A percentile compares a stretch with the other conserved stretches of the same genome.
These are phyloP conservation scores for Citrus glauca DNA, from an alignment of 345 rosid genomes.

Conservation along the genomic window DNA sequence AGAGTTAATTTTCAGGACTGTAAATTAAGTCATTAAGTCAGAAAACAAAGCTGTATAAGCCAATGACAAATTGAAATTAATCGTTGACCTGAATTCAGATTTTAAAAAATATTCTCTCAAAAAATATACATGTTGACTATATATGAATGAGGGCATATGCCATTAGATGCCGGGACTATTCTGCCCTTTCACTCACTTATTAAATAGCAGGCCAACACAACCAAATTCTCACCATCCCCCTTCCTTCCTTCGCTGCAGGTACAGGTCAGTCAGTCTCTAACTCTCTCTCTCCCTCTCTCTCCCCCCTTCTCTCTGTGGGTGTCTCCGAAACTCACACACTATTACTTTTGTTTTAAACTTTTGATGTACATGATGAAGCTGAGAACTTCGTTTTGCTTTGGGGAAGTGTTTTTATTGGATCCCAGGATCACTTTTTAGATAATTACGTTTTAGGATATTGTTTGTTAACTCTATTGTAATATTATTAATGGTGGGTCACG, in stretches of 20 bases:
- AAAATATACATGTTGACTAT: too few relatives aligned
- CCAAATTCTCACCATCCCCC: not conserved
- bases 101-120: too few relatives aligned
- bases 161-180: not conserved
- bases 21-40: too few relatives aligned
- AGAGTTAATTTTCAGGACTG: too few relatives aligned
- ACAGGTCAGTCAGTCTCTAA: conserved; percentile 1
- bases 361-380: not conserved
- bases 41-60: too few relatives aligned
- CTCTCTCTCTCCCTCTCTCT: not conserved
- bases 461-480: too few relatives aligned
- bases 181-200: not conserved
- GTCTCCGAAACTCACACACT: not conserved
- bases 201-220: not conserved
- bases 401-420: not conserved
- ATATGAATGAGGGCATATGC: not conserved
- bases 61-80: too few relatives aligned
- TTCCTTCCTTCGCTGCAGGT: not conserved
- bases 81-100: too few relatives aligned
- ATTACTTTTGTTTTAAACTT: not conserved
- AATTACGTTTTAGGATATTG: not conserved
- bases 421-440: too few relatives aligned
- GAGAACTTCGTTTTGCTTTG: not conserved
- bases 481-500: not conserved
- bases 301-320: not conserved